Base-by-base conservation (phyloP, 768 basidiomycete genomes). In the Leccinum truebloodii region DNA sequence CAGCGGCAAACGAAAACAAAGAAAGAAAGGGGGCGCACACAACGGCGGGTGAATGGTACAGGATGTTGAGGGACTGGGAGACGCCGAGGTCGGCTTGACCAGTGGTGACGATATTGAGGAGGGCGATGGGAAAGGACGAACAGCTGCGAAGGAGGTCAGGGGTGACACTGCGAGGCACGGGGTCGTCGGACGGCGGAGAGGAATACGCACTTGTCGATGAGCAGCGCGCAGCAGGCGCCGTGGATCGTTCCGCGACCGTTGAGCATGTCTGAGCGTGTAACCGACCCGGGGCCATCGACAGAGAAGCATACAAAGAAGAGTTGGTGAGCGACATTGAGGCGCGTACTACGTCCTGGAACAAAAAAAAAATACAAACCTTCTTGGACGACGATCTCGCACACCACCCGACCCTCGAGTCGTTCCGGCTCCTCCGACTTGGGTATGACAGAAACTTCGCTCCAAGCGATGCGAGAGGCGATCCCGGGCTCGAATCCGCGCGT, bases 11-110 rank as follows among this genome's bases (percentile, higher is more conserved):
- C 16, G 7, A n/a, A 18, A 3, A 13, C 20, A 9, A 39, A 13
- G 20, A 26, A 51, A 20, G 2, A 46, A 20, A 46, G 10, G 6
- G 52, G 28, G 59, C 68, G 35, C 41, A 85, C 84, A 77, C 28
- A 10, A 63, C 62, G 22, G 84, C 85, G n/a, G 85, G 85, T 54
- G 84, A 80, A 58, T 86, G 85, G 58, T 82, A 86, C 20, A 82
- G 73, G 6, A 84, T 71, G 50, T 83, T 80, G 49, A 86, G 67
- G 1, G 83, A 78, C 63, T 83, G 83, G 0, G 83, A 83, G 8
- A 86, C 84, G 32, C 75, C 71, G 0, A 58, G 20, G 69, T 76
- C 44, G 55, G 65, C 52, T 62, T 72, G 58, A 54, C 71, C 66
- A 65, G 57, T 56, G 41, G 68, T 66, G 6, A 78, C 67, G 5